phyloP scores from a whole-genome alignment of 371 early-diverging fungal genomes.

The Actinomucor elegans region DNA sequence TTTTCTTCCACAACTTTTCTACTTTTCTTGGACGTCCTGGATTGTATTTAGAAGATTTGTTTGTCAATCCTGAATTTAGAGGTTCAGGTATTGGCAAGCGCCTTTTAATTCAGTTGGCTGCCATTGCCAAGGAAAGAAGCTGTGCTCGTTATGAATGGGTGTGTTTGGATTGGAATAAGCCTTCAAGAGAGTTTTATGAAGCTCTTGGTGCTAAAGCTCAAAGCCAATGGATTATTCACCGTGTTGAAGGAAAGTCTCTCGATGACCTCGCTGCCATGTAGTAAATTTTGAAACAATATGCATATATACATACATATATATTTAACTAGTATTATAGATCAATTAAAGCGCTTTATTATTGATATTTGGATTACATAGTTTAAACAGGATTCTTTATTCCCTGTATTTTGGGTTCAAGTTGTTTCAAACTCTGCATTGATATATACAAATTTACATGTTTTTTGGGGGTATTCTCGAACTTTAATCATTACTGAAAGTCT shows the following conservation, averaged over 20 bases:
- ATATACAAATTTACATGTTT: too few relatives aligned
- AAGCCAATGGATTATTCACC: slow-evolving; percentile 70
- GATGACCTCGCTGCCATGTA: slow-evolving; percentile 52
- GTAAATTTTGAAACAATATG: too few relatives aligned
- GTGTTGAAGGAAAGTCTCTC: slow-evolving; percentile 60
- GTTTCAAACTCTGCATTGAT: too few relatives aligned
- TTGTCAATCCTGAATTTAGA: slow-evolving; percentile 67
- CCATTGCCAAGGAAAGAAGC: slow-evolving; percentile 59
- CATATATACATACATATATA: too few relatives aligned
- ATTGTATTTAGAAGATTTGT: slow-evolving; percentile 83
- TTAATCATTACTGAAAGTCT: too few relatives aligned
- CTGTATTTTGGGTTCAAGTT: too few relatives aligned
- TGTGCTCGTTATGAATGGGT: slow-evolving; percentile 82
- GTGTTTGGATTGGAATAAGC: slow-evolving; percentile 18
- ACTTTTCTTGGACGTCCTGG: slow-evolving; percentile 77
- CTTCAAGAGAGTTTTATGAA: slow-evolving; percentile 51
- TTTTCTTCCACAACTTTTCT: slow-evolving; percentile 84
- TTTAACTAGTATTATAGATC: too few relatives aligned
- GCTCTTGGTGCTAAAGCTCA: slow-evolving; percentile 61
- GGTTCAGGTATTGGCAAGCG: slow-evolving; percentile 71
- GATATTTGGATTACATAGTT: too few relatives aligned
- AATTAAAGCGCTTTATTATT: too few relatives aligned
- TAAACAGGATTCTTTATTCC: too few relatives aligned
- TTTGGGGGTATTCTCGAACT: too few relatives aligned
- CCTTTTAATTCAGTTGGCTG: slow-evolving; percentile 69